Percentiles rank a stretch among this genome's conserved stretches.
phyloP scores from a whole-genome alignment of 805 yeast species.

The Candida awuae region DNA sequence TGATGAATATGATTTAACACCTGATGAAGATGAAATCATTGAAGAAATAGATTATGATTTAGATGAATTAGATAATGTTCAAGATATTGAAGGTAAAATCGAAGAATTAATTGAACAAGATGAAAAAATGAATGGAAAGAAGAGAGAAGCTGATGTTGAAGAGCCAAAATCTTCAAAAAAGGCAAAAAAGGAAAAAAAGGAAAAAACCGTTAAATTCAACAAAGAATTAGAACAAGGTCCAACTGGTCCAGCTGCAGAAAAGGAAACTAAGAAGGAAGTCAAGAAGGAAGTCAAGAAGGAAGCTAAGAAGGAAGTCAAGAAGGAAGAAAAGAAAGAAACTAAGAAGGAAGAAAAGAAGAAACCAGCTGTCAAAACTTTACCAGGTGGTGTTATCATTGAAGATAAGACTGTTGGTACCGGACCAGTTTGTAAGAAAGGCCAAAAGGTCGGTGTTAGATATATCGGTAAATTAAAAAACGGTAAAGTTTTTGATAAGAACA shows the following conservation, averaged over 20 bases:
- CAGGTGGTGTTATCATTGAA: constrained; percentile 91
- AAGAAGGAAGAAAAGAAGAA: constrained; percentile 19
- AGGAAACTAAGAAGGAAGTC: constrained; percentile 23
- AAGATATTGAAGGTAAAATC: constrained; percentile 64
- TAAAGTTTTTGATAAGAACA: constrained; percentile 93
- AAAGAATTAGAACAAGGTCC: constrained; percentile 94
- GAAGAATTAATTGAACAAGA: constrained; percentile 68
- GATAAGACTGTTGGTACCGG: constrained; percentile 90
- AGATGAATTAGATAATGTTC: constrained; percentile 59
- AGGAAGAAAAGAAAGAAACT: constrained; percentile 20
- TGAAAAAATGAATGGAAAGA: constrained; percentile 31
- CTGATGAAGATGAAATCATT: constrained; percentile 63
- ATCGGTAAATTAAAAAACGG: constrained; percentile 97
- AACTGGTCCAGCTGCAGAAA: constrained; percentile 31
- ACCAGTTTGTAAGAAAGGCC: constrained; percentile 76
- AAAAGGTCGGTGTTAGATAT: constrained; percentile 93
- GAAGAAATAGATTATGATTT: constrained; percentile 46
- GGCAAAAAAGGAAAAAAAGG: constrained; percentile 33
- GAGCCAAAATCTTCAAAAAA: constrained; percentile 28
- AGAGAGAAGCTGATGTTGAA: constrained; percentile 24
- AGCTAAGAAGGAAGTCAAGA: constrained; percentile 18
- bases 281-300: constrained; percentile 14
- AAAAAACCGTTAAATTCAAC: constrained; percentile 80
- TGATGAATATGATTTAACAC: constrained; percentile 61
- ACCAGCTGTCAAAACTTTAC: constrained; percentile 62